A percentile compares a stretch with the other conserved stretches of the same genome.
These are phyloP conservation scores for Blastocladiella emersonii DNA, from an alignment of 371 early-diverging fungal genomes.

Conservation along the genomic window DNA sequence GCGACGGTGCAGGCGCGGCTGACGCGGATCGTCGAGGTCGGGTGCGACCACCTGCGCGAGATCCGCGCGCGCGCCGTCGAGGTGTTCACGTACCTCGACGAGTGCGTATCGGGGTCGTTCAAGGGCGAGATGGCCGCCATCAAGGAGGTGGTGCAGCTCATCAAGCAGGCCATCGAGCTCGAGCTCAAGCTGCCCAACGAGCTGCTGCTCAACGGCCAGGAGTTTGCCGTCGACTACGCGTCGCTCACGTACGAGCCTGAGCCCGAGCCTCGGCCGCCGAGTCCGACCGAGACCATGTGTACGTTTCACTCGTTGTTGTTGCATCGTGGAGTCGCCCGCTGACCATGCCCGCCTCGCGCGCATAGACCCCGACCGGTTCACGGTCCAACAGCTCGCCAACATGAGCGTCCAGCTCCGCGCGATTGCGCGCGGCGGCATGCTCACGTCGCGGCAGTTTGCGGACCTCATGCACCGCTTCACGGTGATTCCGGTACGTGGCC, in stretches of 20 bases:
- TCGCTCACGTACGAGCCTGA: slow-evolving; percentile 30
- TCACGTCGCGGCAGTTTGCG: slow-evolving; percentile 22
- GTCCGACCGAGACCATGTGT: slow-evolving; percentile 33
- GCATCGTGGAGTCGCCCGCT: background rate
- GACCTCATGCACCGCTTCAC: slow-evolving; percentile 17
- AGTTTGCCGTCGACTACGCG: slow-evolving; percentile 27
- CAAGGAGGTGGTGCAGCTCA: slow-evolving; percentile 22
- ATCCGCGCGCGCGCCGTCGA: slow-evolving; percentile 28
- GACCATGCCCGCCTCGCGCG: background rate
- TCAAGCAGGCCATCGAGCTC: slow-evolving; percentile 36
- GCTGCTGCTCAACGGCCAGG: slow-evolving; percentile 28
- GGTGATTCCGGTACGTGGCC: slow-evolving; percentile 10
- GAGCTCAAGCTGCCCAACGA: slow-evolving; percentile 30
- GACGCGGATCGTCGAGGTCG: background rate
- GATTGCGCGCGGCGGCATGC: slow-evolving; percentile 22
- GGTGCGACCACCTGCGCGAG: slow-evolving; percentile 15
- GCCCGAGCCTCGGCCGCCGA: slow-evolving; percentile 25
- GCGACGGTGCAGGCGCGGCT: slow-evolving; percentile 17
- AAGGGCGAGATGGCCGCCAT: slow-evolving; percentile 35
- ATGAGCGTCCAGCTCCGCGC: slow-evolving; percentile 19
- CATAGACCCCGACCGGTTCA: slow-evolving; percentile 32
- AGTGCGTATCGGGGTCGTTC: slow-evolving; percentile 29
- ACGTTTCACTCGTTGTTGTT: slow-evolving; percentile 1
- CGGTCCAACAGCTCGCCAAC: slow-evolving; percentile 28
- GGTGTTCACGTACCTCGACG: slow-evolving; percentile 26